Base-by-base conservation (phyloP, 1,284 basidiomycete genomes). In the Cutaneotrichosporon cutaneum region DNA sequence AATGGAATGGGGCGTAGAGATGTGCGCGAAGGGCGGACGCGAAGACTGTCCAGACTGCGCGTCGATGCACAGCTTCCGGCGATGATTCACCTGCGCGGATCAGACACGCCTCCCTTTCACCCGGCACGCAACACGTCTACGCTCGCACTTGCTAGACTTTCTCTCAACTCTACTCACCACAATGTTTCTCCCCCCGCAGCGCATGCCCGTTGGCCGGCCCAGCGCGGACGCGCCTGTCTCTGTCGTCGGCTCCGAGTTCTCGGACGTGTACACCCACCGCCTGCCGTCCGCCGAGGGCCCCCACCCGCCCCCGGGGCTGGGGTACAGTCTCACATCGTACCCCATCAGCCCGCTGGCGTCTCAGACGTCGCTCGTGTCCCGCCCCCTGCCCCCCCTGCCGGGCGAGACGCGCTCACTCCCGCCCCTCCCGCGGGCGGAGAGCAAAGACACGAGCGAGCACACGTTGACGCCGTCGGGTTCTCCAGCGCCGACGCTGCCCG, bases 221-320 rank as follows among this genome's bases (percentile, higher is more conserved):
- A 21, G 50, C 30, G 50, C 52, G 21, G 52, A 54, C 52, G 52
- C 52, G 30, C 52, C 52, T 2, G 33, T 54, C 27, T 54, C 52
- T 3, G 52, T 54, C 22, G 52, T 36, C 11, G 47, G 14, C n/a
- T 35, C 32, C 21, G 52, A 24, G n/a, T 36, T 22, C 35, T 54
- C 52, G 4, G 52, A 54, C n/a, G 21, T 32, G 10, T 54, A 24
- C 33, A 32, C n/a, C n/a, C n/a, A 36, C 32, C 33, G n/a, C 21
- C n/a, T 21, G 14, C 30, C 10, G 4, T 21, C 14, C 30, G 27
- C 24, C 30, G 50, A 52, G 14, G 50, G 50, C 9, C 27, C 22
- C 48, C 18, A 22, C 21, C 44, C 44, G 9, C 36, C 36, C 13
- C 10, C 36, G 36, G 36, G 36, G 4, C 36, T 14, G 11, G 14